Base-by-base conservation (phyloP, 2,329 filamentous ascomycete genomes). In the Leptographium flavum region DNA sequence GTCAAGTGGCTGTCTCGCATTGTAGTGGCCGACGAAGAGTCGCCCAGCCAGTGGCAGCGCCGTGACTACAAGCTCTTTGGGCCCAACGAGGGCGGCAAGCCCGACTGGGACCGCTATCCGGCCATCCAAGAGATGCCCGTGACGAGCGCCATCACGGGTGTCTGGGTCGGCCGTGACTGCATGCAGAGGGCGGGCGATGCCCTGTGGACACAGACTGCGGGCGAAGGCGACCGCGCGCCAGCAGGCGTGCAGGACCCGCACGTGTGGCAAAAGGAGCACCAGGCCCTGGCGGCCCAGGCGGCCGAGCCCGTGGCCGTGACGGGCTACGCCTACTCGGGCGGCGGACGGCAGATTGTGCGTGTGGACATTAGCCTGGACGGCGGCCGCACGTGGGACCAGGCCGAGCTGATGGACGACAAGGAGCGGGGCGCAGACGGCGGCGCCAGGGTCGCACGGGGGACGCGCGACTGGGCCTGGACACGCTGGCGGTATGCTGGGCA, bases 1-100 rank as follows among this genome's bases (percentile, higher is more conserved):
- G 79, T 82, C 51, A 84, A 84, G 55, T 84, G 79, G 80, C 63
- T 84, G 2, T 75, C 69, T 49, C 71, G 72, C 38, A 76, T 84
- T 45, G 69, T 73, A 0, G 64, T 83, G 2, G 74, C 76, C 33
- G 75, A 78, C 46, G 79, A 83, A 50, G 80, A 84, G 58, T 79
- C 76, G 52, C 60, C 68, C 4, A 78, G 71, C 37, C 72, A 80
- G 55, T 81, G 78, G 77, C 77, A 83, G 55, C 67, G 74, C 21
- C 68, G 72, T 17, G 79, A 83, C 56, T 83, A 83, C 60, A 83
- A 83, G 57, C 75, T 72, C 54, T 81, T 83, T 48, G 76, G 78
- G 0, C 78, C 79, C 4, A 80, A 80, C 54, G 68, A 78, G 56
- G 63, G 65, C 13, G 63, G 63, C 28, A 67, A 69, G 21, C 70